Percentiles rank a stretch among this genome's conserved stretches.
Conservation (phyloP, 805 yeast species). For the Ogataea nonfermentans region DNA sequence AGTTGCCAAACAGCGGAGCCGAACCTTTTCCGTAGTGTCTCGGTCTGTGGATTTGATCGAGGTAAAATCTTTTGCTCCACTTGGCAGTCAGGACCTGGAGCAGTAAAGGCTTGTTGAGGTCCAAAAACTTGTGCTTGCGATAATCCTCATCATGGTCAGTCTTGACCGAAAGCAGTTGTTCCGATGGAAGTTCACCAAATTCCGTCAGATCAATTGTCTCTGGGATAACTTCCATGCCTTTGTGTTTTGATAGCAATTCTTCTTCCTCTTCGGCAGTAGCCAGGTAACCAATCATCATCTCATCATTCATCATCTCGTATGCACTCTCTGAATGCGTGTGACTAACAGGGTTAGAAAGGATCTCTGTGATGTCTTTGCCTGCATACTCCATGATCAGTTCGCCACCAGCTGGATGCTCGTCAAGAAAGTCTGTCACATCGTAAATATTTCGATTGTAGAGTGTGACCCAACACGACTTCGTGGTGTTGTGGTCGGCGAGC, state of each 20-base stretch:
- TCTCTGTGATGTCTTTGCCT: conserved; percentile 64
- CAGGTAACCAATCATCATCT: conserved; percentile 74
- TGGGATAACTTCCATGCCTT: conserved; percentile 45
- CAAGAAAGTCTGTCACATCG: conserved; percentile 71
- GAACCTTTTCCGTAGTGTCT: conserved; percentile 97
- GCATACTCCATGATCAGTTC: conserved; percentile 57
- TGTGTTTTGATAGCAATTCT: conserved; percentile 58
- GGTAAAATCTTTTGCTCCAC: conserved; percentile 83
- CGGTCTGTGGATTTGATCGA: conserved; percentile 96
- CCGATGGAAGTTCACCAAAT: conserved; percentile 67
- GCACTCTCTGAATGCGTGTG: conserved; percentile 87
- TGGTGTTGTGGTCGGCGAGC: conserved; percentile 51
- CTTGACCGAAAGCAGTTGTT: conserved; percentile 67
- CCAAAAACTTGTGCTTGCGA: conserved; percentile 79
- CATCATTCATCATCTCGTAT: conserved; percentile 86
- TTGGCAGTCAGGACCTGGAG: conserved; percentile 73
- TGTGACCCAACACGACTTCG: conserved; percentile 75
- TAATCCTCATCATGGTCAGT: conserved; percentile 77
- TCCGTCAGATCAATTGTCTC: conserved; percentile 47
- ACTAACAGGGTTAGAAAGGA: conserved; percentile 65
- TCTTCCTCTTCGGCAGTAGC: conserved; percentile 79
- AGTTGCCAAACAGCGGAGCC: conserved; percentile 93
- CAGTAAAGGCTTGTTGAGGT: conserved; percentile 76
- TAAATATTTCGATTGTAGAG: conserved; percentile 77
- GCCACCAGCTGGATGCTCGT: conserved; percentile 71